A percentile compares a stretch with the other conserved stretches of the same genome.
Evolutionary conservation across 306 rosid genomes (phyloP).

Genomic region (Cicer judaicum): DNA sequence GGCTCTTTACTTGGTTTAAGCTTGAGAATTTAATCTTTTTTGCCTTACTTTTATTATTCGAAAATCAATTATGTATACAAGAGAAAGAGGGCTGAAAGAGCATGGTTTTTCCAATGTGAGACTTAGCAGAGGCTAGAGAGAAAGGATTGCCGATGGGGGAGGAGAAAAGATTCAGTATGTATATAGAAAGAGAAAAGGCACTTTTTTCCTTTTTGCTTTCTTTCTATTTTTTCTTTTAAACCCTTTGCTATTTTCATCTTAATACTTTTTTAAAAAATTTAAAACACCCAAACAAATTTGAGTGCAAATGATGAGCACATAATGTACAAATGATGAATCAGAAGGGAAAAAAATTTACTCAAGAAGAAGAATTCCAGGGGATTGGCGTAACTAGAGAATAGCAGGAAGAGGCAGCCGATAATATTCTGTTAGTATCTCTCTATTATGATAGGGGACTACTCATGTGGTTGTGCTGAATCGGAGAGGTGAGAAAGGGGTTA

Average conservation of each 20-base stretch:
- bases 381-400: not conserved
- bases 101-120: not conserved
- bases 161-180: not conserved
- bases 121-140: not conserved
- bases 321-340: not conserved
- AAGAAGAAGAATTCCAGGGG: not conserved
- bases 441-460: not conserved
- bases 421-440: too few species aligned
- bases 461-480: not conserved
- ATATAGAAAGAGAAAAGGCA: not conserved
- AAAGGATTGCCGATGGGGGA: not conserved
- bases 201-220: not conserved
- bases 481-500: not conserved
- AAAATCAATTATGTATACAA: slow-evolving; percentile 17
- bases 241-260: not conserved
- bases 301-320: not conserved
- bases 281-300: not conserved
- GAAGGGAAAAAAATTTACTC: not conserved
- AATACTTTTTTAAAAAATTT: not conserved
- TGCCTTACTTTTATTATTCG: not conserved
- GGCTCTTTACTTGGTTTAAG: not conserved
- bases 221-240: not conserved
- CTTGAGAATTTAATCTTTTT: not conserved
- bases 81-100: not conserved
- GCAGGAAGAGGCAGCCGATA: not conserved